Evolutionary conservation across 1,284 basidiomycete species (phyloP), one percentile per base, ranked within the genome.

Genomic region (Fereydounia khargensis): DNA sequence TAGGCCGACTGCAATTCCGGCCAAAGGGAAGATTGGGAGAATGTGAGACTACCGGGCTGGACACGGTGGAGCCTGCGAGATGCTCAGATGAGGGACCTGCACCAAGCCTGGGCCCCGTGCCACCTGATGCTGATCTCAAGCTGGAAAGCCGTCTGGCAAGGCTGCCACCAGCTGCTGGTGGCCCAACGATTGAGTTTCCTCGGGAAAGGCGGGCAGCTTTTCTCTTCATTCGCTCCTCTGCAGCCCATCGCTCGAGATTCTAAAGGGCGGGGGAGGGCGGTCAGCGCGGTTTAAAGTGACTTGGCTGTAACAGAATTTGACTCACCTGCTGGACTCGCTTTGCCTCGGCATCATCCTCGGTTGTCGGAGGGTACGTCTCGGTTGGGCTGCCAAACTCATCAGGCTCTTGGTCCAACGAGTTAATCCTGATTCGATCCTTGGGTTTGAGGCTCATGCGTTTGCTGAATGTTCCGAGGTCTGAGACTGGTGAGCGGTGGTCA

Each of bases 221-320:
- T 17, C 65, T 54, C 23, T 62, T 27, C 36, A 59, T 58, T 10
- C 54, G 43, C 35, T 68, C 65, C 31, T 65, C 62, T 4, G 58
- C 53, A 6, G 62, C 65, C 65, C 65, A 68, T 3, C 65, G 54
- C 27, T 65, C 65, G 13, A 68, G 35, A 19, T 68, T 68, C 30
- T 46, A 28, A n/a, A n/a, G n/a, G n/a, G n/a, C n/a, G n/a, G n/a
- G n/a, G n/a, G n/a, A n/a, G n/a, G n/a, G n/a, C n/a, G n/a, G n/a
- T n/a, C n/a, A n/a, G n/a, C n/a, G n/a, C n/a, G n/a, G n/a, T n/a
- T n/a, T n/a, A n/a, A n/a, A n/a, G n/a, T n/a, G n/a, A n/a, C n/a
- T n/a, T n/a, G n/a, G n/a, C n/a, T n/a, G n/a, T 17, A 13, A 18
- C n/a, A n/a, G 5, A 10, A 7, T 20, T 4, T 18, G 38, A 39